Evolutionary conservation across 345 rosid genomes (phyloP), one percentile per base, ranked within the genome.

Genomic region (Salix koriyanagi): DNA sequence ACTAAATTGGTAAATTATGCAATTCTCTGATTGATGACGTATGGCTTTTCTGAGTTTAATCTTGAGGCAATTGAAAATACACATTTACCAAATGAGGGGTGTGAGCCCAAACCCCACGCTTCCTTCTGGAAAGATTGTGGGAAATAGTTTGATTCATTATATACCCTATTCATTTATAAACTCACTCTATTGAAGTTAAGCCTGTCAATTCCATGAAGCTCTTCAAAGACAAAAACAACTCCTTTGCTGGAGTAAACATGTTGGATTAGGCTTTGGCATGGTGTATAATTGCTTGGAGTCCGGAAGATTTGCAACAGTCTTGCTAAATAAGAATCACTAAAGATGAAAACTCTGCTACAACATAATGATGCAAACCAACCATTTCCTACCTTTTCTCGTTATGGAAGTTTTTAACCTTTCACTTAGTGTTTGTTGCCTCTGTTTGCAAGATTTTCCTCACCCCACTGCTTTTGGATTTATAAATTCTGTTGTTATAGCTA

Each of bases 401-500:
- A 18, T 39, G 28, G 8, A 41, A 37, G 34, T 54, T 66, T 72
- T 65, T 66, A 15, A 46, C 15, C 19, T 65, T 23, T 50, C 19
- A 56, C 23, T 30, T 65, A 12, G 13, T 37, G 25, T 25, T 9
- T 37, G 36, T 25, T 15, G 9, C 42, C 67, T 52, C 21, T 65
- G 70, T 15, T 75, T n/a, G 21, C 44, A 36, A 62, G 67, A 25
- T 62, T 41, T 41, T 37, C 41, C 56, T 23, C 32, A 19, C 19
- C 60, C 37, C 21, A 26, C 19, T 62, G 13, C 52, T 54, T 68
- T 66, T 21, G 36, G n/a, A 61, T 58, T 69, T 78, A 83, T 87
- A 54, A 60, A 70, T 28, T 19, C 36, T 58, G 44, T 76, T 76
- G 54, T 75, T 34, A 73, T 92, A 94, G 98, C 88, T 91, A 96